phyloP scores from a whole-genome alignment of 2,329 filamentous ascomycete genomes.

The Rutstroemia sydowiana region DNA sequence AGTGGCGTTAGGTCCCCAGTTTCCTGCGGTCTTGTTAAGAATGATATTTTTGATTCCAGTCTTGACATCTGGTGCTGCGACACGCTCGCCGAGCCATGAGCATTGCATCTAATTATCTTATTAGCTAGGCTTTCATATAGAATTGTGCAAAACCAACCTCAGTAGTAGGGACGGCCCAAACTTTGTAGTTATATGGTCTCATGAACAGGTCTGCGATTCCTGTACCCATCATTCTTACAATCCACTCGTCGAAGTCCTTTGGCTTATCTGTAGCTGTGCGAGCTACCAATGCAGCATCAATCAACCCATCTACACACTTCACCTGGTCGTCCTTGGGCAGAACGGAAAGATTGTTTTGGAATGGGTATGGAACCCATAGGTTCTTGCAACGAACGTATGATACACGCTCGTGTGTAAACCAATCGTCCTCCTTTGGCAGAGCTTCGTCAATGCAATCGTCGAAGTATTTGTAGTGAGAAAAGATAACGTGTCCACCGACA shows the following conservation, averaged over 20 bases:
- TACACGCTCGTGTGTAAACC: conserved; percentile 97
- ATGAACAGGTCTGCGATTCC: conserved; percentile 95
- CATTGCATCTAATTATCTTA: conserved; percentile 80
- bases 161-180: conserved; percentile 96
- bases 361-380: conserved; percentile 96
- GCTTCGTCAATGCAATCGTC: conserved; percentile 98
- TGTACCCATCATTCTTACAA: conserved; percentile 80
- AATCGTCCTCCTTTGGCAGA: conserved; percentile 86
- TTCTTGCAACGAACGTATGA: conserved; percentile 97
- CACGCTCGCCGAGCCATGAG: conserved; percentile 95
- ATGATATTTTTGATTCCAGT: conserved; percentile 88
- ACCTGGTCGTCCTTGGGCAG: conserved; percentile 96
- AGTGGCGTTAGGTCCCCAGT: conserved; percentile 96
- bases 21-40: conserved; percentile 88
- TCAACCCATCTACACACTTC: conserved; percentile 87
- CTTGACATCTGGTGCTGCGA: conserved; percentile 95
- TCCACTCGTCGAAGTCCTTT: conserved; percentile 97
- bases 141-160: conserved; percentile 55
- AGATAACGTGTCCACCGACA: conserved; percentile 53
- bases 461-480: conserved; percentile 91
- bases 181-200: conserved; percentile 99
- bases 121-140: background rate
- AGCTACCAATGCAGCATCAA: conserved; percentile 83
- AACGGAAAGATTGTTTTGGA: conserved; percentile 99
- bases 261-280: conserved; percentile 87